Evolutionary conservation across 768 basidiomycete species (phyloP).

Genomic region (Aureoboletus auriporus): DNA sequence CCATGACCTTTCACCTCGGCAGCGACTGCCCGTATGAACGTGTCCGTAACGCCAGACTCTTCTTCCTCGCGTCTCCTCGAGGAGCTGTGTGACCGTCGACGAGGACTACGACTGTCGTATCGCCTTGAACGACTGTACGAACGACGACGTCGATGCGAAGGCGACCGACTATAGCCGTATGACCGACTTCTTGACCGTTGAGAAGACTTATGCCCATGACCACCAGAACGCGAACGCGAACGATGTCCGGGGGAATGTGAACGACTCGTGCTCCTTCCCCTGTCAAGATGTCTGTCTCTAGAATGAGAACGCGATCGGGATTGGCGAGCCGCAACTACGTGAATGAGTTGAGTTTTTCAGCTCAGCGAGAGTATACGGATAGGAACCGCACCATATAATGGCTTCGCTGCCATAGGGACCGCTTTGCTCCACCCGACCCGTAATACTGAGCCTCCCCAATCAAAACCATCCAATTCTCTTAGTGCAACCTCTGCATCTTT

Average conservation of each 20-base stretch:
- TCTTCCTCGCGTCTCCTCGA: slow-evolving; percentile 47
- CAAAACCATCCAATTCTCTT: slow-evolving; percentile 86
- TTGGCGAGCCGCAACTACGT: slow-evolving; percentile 20
- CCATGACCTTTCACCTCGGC: slow-evolving; percentile 82
- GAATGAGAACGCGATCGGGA: slow-evolving; percentile 35
- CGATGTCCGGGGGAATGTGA: slow-evolving; percentile 21
- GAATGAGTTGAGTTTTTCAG: not conserved
- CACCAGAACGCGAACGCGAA: slow-evolving; percentile 32
- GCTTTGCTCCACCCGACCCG: slow-evolving; percentile 98
- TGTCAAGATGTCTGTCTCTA: slow-evolving; percentile 24
- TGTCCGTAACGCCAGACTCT: slow-evolving; percentile 61
- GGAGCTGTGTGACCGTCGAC: slow-evolving; percentile 34
- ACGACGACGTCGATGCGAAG: slow-evolving; percentile 38
- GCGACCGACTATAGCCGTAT: slow-evolving; percentile 31
- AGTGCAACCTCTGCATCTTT: slow-evolving; percentile 87
- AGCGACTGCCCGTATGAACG: slow-evolving; percentile 85
- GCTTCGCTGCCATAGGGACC: slow-evolving; percentile 75
- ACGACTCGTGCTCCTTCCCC: slow-evolving; percentile 24
- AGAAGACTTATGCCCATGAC: slow-evolving; percentile 23
- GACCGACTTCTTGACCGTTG: slow-evolving; percentile 25
- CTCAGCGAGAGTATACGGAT: not conserved
- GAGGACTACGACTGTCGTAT: slow-evolving; percentile 44
- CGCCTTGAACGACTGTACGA: slow-evolving; percentile 50
- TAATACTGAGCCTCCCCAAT: slow-evolving; percentile 89
- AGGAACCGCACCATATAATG: slow-evolving; percentile 66